Base-by-base conservation (phyloP, 768 basidiomycete species). In the Chalciporus chontae region DNA sequence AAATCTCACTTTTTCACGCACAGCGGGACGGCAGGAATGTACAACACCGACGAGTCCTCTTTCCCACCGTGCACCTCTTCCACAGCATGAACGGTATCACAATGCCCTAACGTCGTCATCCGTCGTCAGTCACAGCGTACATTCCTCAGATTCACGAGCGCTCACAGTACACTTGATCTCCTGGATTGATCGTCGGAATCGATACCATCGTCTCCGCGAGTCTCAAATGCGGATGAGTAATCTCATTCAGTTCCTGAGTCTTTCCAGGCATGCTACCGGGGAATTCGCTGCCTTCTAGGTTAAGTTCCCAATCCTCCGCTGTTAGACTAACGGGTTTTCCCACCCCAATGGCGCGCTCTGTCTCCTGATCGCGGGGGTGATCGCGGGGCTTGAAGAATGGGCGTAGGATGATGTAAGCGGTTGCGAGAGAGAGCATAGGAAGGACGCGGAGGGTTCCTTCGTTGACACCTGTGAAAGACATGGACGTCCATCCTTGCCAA, bases 381-480 rank as follows among this genome's bases (percentile, higher is more conserved):
- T 29, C 17, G 6, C 58, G 54, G 5, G 72, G 75, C 43, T 70
- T 72, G 75, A 88, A 87, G 69, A 87, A 83, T 0, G 85, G 85
- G 8, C 85, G 77, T 0, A 87, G 72, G 17, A 86, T 69, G 49
- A 78, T 67, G 53, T 88, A 87, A 0, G 84, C 77, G 0, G 80
- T 75, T 7, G 80, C 67, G 17, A 82, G 72, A 0, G 67, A 66
- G 40, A 86, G 66, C 63, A 77, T 73, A 0, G 84, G 84, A 37
- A 81, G 74, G n/a, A 86, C 77, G 2, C 74, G 72, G 1, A 87
- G 71, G 0, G 84, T 86, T 11, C 85, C 85, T 86, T n/a, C 81
- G 14, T 69, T 69, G 0, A 79, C 77, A 0, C 78, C 80, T 4
- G 82, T 81, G 38, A 59, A 66, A 6, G 77, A 80, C 54, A 80